Base-by-base conservation (phyloP, 1,284 basidiomycete genomes). In the Jaminaea rosea region DNA sequence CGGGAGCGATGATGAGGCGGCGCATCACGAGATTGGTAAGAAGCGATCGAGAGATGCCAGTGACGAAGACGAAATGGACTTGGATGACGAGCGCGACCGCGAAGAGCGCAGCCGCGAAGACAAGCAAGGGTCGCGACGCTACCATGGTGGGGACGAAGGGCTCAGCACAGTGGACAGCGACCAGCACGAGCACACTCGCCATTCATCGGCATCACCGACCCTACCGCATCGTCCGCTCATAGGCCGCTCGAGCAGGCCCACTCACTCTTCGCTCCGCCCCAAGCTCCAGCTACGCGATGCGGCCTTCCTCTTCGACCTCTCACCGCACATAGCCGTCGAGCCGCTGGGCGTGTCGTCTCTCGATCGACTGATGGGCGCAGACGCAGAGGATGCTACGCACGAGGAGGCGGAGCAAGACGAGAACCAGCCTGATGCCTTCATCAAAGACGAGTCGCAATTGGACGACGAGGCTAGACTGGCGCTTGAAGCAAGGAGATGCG, bases 331-430 rank as follows among this genome's bases (percentile, higher is more conserved):
- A 0, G 58, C 71, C 19, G 65, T 73, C 21, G 70, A 73, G 50
- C 68, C 72, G 1, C 55, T 72, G 37, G 72, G 72, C 3, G 60
- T 66, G 36, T 63, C 68, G 6, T 56, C 68, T n/a, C 55, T 61
- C 19, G 69, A 70, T 47, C 58, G 69, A 1, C 52, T 72, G 37
- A 53, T 72, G 1, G 62, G 58, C 3, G 62, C 71, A 1, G 71
- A 70, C 13, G 60, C 54, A 53, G 49, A 49, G 13, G 53, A 46
- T 19, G 37, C 29, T 31, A 8, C 23, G 37, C 26, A 23, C 21
- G 59, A 63, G 26, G 57, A 61, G 7, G 44, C 28, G 4, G 6
- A 45, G 13, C 26, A 31, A 6, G 52, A 53, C 13, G 45, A 44
- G 55, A 48, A 5, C 10, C 49, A 5, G 41, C 53, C 19, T 34